Base-by-base conservation (phyloP, 225 moss, liverwort and hornwort species). In the Takakia lepidozioides region DNA sequence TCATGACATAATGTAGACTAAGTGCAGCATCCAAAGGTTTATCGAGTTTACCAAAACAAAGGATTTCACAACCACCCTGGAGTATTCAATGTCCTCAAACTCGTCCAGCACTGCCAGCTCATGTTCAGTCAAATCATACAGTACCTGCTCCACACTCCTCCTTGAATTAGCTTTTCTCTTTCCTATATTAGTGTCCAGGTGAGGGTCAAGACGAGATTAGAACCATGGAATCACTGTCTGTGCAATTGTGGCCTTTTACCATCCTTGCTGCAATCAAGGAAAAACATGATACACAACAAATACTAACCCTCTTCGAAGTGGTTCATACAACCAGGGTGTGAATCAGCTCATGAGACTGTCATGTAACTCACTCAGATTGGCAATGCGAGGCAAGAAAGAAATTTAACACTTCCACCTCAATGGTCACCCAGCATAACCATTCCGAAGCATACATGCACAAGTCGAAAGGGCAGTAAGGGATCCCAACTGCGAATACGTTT, bases 51-150 rank as follows among this genome's bases (percentile, higher is more conserved):
- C 85, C 85, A 77, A 47, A 58, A 67, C 60, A 19, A 67, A 29
- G 63, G 84, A 43, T 46, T 80, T 70, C 44, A 87, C 73, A 15
- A 65, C 40, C 43, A 69, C 57, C 56, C 62, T 98, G 29, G 30
- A 32, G 52, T 85, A 98, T 15, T 87, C 87, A 50, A 69, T 47
- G 55, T 98, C 95, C 65, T 98, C 90, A 50, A 87, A 98, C 15
- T 73, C 65, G 35, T 98, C 87, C 28, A 98, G 64, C 43, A 85
- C 60, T 37, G 51, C 45, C 44, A 85, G 58, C 62, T 98, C 95
- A 30, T 66, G 43, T 19, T 87, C 71, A 19, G 75, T 87, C 44
- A 98, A 55, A 66, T 87, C 78, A 56, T 80, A 87, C 43, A 98
- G 64, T 30, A 93, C 72, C 92, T 92, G 80, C 58, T 38, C 29